A percentile compares a stretch with the other conserved stretches of the same genome.
These are phyloP conservation scores for Cyclostephanos invisitatus DNA, from an alignment of 108 stramenopile genomes.

Conservation along the genomic window DNA sequence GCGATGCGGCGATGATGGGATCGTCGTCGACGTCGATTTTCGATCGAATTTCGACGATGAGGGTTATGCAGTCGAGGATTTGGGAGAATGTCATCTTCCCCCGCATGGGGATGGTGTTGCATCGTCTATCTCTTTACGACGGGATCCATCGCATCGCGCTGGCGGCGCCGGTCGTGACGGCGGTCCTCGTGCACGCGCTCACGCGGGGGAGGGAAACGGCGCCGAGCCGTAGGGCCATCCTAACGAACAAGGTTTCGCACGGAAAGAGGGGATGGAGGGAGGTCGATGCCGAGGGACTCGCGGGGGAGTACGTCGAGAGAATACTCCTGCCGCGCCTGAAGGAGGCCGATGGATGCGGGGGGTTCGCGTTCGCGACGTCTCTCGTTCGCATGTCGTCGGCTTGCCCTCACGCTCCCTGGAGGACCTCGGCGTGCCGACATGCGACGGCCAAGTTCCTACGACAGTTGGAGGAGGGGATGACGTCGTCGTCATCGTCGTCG, in stretches of 20 bases:
- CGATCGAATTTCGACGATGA: slow-evolving; percentile 13
- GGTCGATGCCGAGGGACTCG: slow-evolving; percentile 42
- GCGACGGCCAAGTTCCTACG: slow-evolving; percentile 50
- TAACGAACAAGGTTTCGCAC: slow-evolving; percentile 26
- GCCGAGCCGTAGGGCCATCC: slow-evolving; percentile 37
- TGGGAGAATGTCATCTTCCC: slow-evolving; percentile 63
- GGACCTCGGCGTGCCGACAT: slow-evolving; percentile 44
- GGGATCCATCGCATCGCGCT: slow-evolving; percentile 33
- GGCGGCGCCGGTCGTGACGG: slow-evolving; percentile 60
- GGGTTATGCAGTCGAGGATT: slow-evolving; percentile 61
- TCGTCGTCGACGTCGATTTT: slow-evolving; percentile 11
- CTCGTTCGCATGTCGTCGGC: slow-evolving; percentile 64
- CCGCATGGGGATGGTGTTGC: slow-evolving; percentile 55
- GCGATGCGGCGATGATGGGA: not conserved
- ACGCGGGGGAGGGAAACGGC: slow-evolving; percentile 48
- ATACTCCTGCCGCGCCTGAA: slow-evolving; percentile 52
- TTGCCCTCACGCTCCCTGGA: slow-evolving; percentile 65
- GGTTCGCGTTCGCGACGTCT: slow-evolving; percentile 43
- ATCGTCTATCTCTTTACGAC: slow-evolving; percentile 48
- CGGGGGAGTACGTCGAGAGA: slow-evolving; percentile 41
- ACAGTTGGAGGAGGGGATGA: slow-evolving; percentile 34
- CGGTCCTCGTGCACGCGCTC: slow-evolving; percentile 56
- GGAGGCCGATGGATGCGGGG: slow-evolving; percentile 31
- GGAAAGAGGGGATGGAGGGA: slow-evolving; percentile 46
- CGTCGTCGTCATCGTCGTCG: not conserved